These are phyloP conservation scores for Dendrothele bispora DNA, from an alignment of 768 basidiomycete genomes.

Conservation along the genomic window DNA sequence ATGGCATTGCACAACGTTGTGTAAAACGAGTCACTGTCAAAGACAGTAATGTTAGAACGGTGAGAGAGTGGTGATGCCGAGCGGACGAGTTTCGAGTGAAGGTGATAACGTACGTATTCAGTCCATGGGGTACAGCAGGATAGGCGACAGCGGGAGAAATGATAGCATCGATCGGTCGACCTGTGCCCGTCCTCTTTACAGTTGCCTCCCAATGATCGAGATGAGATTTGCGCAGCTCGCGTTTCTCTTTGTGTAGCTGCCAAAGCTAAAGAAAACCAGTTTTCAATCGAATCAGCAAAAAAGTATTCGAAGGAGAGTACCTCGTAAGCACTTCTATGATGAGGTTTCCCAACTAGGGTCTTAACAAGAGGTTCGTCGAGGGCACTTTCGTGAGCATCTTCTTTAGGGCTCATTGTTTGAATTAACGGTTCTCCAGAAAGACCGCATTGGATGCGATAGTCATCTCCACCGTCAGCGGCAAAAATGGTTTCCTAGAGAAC, in stretches of 20 bases:
- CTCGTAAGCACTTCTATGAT: conserved; percentile 23
- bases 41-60: background rate
- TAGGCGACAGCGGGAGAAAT: conserved; percentile 64
- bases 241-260: conserved; percentile 58
- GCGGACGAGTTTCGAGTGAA: background rate
- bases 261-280: conserved; percentile 39
- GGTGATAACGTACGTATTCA: conserved; percentile 39
- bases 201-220: conserved; percentile 65
- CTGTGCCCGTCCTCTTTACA: conserved; percentile 53
- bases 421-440: conserved; percentile 58
- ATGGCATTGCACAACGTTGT: conserved; percentile 65
- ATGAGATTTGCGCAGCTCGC: conserved; percentile 53
- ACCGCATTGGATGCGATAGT: conserved; percentile 37
- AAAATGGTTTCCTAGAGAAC: conserved; percentile 39
- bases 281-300: background rate
- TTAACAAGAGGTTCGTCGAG: conserved; percentile 6
- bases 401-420: conserved; percentile 42
- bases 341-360: conserved; percentile 12
- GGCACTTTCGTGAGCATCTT: conserved; percentile 18
- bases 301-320: conserved; percentile 47
- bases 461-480: conserved; percentile 47
- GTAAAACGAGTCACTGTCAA: conserved; percentile 45
- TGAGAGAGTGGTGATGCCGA: too few species aligned
- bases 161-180: conserved; percentile 75
- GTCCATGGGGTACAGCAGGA: conserved; percentile 67